Evolutionary conservation across 2,329 filamentous ascomycete genomes (phyloP).

Genomic region (Trichoderma sp.): DNA sequence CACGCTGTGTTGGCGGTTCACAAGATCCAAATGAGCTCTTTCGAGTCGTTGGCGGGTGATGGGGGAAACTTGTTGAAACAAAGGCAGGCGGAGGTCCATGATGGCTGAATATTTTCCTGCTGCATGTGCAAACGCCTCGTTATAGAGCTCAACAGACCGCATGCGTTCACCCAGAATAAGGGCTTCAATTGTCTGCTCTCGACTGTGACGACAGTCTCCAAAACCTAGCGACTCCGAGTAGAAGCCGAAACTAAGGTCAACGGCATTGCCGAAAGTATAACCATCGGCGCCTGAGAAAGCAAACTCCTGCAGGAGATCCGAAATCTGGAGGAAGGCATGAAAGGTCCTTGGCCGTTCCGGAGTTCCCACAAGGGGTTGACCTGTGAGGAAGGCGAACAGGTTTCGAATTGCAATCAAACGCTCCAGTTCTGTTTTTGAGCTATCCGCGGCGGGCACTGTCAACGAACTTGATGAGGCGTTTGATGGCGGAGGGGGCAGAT

Average conservation of each 20-base stretch:
- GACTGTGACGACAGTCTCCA: constrained; percentile 75
- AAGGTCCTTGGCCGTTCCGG: constrained; percentile 51
- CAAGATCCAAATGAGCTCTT: constrained; percentile 75
- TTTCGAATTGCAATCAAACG: constrained; percentile 60
- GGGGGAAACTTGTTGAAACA: constrained; percentile 67
- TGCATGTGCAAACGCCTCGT: constrained; percentile 87
- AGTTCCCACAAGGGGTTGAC: constrained; percentile 61
- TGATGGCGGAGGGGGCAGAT: constrained; percentile 49
- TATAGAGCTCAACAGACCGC: constrained; percentile 78
- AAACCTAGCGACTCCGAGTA: constrained; percentile 76
- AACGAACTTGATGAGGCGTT: constrained; percentile 33
- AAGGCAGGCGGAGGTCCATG: constrained; percentile 61
- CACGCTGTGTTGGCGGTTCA: constrained; percentile 67
- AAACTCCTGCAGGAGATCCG: constrained; percentile 53
- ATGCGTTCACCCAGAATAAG: constrained; percentile 87
- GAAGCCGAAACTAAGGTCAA: constrained; percentile 64
- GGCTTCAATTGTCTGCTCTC: constrained; percentile 85
- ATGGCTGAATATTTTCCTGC: constrained; percentile 82
- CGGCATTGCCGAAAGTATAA: constrained; percentile 57
- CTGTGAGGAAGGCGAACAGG: constrained; percentile 63
- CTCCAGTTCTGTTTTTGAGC: constrained; percentile 45
- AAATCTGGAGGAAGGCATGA: constrained; percentile 52
- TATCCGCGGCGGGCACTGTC: constrained; percentile 33
- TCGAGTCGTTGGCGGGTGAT: constrained; percentile 78
- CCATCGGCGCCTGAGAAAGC: constrained; percentile 56